Evolutionary conservation across 495 filamentous ascomycete genomes (phyloP).

Genomic region (Articulospora tetracladia): DNA sequence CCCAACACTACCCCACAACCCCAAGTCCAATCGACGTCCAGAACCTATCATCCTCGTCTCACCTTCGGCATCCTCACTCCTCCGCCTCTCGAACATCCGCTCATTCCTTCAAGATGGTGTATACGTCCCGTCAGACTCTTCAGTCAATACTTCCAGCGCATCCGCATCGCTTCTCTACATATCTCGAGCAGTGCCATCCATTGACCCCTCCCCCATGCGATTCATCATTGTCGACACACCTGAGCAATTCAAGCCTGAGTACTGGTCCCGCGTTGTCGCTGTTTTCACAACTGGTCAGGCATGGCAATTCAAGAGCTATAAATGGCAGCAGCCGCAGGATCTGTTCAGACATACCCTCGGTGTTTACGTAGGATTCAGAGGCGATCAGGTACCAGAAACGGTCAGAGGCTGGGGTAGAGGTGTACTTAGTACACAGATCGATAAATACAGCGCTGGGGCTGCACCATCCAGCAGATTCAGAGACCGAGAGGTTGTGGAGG

Average conservation of each 20-base stretch:
- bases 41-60: conserved; percentile 98
- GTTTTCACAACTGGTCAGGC: conserved; percentile 97
- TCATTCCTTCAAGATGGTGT: conserved; percentile 85
- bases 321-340: conserved; percentile 85
- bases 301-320: conserved; percentile 99
- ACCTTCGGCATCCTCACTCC: conserved; percentile 93
- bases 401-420: conserved; percentile 83
- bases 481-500: conserved; percentile 90
- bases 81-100: conserved; percentile 97
- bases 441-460: conserved; percentile 63
- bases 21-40: conserved; percentile 54
- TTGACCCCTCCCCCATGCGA: conserved; percentile 69
- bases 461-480: conserved; percentile 66
- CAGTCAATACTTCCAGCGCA: conserved; percentile 48
- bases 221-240: conserved; percentile 94
- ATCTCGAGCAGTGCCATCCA: conserved; percentile 69
- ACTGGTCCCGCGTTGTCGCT: conserved; percentile 93
- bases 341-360: conserved; percentile 85
- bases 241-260: conserved; percentile 94
- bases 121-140: conserved; percentile 74
- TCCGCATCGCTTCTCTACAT: conserved; percentile 70
- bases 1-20: conserved; percentile 38
- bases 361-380: conserved; percentile 87
- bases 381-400: conserved; percentile 70
- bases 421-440: conserved; percentile 68